These are phyloP conservation scores for Neocucurbitaria cava DNA, from an alignment of 2,329 filamentous ascomycete genomes.

Conservation along the genomic window DNA sequence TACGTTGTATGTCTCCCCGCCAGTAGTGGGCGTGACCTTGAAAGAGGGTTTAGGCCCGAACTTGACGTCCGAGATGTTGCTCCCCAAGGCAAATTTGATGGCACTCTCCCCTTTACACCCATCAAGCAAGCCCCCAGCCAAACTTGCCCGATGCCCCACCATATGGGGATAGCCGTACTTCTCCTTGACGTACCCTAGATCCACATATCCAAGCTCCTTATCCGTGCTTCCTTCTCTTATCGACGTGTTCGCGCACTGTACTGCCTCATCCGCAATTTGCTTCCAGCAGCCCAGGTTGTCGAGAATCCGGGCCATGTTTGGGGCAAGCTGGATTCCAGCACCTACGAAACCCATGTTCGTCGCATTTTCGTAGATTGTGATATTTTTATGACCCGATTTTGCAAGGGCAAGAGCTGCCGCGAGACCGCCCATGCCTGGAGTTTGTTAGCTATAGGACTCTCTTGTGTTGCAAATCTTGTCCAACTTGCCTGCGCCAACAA, in stretches of 20 bases:
- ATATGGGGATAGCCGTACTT: conserved; percentile 80
- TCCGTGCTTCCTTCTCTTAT: conserved; percentile 76
- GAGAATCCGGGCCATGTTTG: conserved; percentile 80
- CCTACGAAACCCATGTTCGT: conserved; percentile 80
- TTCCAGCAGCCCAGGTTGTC: conserved; percentile 76
- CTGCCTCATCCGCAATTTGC: conserved; percentile 73
- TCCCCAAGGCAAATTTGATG: conserved; percentile 74
- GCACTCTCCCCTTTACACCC: conserved; percentile 68
- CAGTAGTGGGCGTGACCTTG: conserved; percentile 61
- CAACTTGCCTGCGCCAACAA: conserved; percentile 41
- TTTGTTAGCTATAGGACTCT: conserved; percentile 13
- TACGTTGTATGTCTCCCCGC: conserved; percentile 62
- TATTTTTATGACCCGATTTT: conserved; percentile 75
- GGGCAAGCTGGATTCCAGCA: conserved; percentile 83
- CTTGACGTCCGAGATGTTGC: conserved; percentile 62
- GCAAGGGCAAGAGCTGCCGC: conserved; percentile 75
- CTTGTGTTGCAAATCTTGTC: not conserved
- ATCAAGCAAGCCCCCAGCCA: conserved; percentile 73
- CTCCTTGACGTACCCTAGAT: conserved; percentile 69
- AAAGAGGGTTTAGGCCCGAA: conserved; percentile 66
- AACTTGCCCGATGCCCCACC: conserved; percentile 77
- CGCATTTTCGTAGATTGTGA: conserved; percentile 77
- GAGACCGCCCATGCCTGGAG: conserved; percentile 79
- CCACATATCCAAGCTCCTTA: conserved; percentile 72
- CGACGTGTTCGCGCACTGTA: conserved; percentile 73